Percentiles rank a stretch among this genome's conserved stretches.
phyloP scores from a whole-genome alignment of 169 alveolate species.

The Perkinsus marinus region DNA sequence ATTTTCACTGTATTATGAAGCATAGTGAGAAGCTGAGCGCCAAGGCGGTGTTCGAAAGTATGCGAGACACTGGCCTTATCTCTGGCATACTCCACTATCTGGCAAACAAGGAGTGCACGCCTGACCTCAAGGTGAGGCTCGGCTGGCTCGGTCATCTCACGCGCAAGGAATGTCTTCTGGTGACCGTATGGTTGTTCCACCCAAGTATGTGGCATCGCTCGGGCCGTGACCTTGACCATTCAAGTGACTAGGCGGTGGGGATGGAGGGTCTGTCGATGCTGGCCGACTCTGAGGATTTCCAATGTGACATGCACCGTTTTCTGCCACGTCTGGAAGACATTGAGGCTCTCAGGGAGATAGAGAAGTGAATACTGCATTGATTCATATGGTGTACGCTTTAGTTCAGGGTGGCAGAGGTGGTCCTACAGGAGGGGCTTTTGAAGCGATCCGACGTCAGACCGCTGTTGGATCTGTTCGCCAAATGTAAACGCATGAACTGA shows the following conservation, averaged over 20 bases:
- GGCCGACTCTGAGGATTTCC: neutral
- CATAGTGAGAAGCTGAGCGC: neutral
- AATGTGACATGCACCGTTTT: neutral
- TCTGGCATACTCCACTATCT: neutral
- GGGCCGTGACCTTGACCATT: no score
- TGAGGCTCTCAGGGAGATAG: neutral
- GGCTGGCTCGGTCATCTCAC: no score
- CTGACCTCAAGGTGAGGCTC: neutral
- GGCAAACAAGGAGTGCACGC: neutral
- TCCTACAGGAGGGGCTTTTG: neutral
- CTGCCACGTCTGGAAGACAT: neutral
- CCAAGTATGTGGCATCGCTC: no score
- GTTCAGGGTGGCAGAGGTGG: neutral
- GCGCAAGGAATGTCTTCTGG: no score
- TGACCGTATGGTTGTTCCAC: no score
- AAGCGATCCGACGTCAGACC: neutral
- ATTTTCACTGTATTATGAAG: neutral
- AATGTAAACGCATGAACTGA: neutral
- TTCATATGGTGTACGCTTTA: neutral
- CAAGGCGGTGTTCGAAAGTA: neutral
- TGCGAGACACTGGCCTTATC: neutral
- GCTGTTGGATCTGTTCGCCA: neutral
- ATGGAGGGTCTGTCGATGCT: neutral
- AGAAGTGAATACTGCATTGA: neutral
- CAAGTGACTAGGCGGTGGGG: neutral